Base-by-base conservation (phyloP, 176 grass and related monocot species). In the Carex littledalei region DNA sequence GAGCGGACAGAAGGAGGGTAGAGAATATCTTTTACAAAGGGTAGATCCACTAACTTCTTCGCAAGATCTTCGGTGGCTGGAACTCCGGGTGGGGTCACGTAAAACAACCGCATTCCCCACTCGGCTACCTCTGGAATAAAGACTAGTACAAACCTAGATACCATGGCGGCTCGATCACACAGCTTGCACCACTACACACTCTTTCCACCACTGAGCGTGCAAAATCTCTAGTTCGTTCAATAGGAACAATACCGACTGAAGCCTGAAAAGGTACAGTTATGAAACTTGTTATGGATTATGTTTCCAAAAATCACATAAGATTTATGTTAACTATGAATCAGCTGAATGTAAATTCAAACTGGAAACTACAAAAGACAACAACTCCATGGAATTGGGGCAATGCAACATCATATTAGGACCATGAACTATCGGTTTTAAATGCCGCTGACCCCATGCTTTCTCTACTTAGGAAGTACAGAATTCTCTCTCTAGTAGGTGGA, bases 151-250 rank as follows among this genome's bases (percentile, higher is more conserved):
- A 83, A 2, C 85, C 88, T 59, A 77, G 5, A 64, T 81, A 91
- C 92, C 92, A 91, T 67, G 84, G 74, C 0, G 89, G 92, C 63
- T 91, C 87, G 1, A 94, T 84, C 50, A 94, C 92, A 61, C 78
- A 89, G 76, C 89, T 62, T 3, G 85, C 76, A 0, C 87, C 89
- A 18, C 84, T 67, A 84, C 92, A 91, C 67, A 85, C 87, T 8
- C 56, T 89, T 57, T 84, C 59, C 55, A 94, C 87, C 61, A 63
- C 86, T 14, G 85, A 17, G 73, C 17, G 43, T 0, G 92, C 78
- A 43, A 90, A 89, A 4, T 82, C 64, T 53, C 59, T 65, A 0
- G 66, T 81, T 1, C 26, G 81, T 65, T 94, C 81, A 3, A 57
- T 86, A 60, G 89, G 89, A 21, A 74, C 57, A 60, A 84, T 49